Percentiles rank a stretch among this genome's conserved stretches.
Evolutionary conservation across 164 flowering plant genomes (phyloP).

Genomic region (Liquidambar formosana): DNA sequence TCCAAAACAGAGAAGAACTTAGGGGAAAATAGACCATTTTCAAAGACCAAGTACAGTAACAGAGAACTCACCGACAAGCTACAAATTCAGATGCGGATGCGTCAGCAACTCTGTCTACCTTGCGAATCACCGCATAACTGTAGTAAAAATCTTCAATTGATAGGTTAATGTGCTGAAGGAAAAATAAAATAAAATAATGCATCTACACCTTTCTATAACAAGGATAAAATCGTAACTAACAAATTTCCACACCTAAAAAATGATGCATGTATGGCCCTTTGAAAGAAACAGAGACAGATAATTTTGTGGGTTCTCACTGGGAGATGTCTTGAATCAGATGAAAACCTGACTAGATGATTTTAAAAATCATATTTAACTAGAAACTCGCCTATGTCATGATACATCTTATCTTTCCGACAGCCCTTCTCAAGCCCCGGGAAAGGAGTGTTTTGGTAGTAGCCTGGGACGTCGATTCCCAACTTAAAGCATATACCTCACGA

Average conservation of each 20-base stretch:
- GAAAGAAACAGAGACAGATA: neutral
- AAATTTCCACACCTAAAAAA: neutral
- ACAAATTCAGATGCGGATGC: slow-evolving; percentile 38
- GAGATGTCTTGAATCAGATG: neutral
- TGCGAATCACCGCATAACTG: slow-evolving; percentile 71
- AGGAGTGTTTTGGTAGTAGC: neutral
- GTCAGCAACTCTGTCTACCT: slow-evolving; percentile 43
- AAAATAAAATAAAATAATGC: neutral
- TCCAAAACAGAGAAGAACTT: neutral
- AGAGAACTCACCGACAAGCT: slow-evolving; percentile 49
- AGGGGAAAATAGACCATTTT: neutral
- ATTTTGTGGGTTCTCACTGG: neutral
- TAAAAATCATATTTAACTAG: neutral
- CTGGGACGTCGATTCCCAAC: neutral
- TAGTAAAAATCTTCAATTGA: slow-evolving; percentile 14
- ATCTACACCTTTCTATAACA: neutral
- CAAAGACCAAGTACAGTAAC: neutral
- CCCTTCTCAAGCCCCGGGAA: neutral
- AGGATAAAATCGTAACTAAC: neutral
- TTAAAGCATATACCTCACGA: neutral
- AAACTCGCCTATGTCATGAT: neutral
- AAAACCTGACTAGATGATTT: neutral
- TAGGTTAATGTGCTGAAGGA: neutral
- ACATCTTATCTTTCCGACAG: neutral
- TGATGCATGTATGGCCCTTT: neutral